Evolutionary conservation across 768 basidiomycete species (phyloP).

Genomic region (Cantharellus anzutake): DNA sequence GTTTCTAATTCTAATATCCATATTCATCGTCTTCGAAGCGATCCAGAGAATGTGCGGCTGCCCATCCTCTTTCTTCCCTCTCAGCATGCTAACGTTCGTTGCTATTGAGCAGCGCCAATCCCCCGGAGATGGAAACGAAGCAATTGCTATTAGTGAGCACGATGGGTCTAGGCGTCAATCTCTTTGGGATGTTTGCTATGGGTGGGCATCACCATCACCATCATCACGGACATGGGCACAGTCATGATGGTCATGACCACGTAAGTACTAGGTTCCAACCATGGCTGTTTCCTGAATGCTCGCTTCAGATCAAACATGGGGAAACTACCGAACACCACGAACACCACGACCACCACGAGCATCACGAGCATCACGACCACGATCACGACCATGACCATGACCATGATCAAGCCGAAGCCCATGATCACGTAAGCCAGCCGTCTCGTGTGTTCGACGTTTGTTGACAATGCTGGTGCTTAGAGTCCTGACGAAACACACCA

Average conservation of each 20-base stretch:
- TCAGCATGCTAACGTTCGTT: background rate
- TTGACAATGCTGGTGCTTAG: constrained; percentile 9
- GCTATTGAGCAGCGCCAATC: constrained; percentile 43
- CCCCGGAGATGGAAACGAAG: constrained; percentile 94
- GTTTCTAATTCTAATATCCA: constrained; percentile 80
- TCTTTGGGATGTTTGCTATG: constrained; percentile 98
- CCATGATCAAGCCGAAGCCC: constrained; percentile 15
- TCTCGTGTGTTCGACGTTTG: background rate
- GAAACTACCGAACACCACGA: constrained; percentile 9
- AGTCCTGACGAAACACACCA: constrained; percentile 9
- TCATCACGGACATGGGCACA: constrained; percentile 6
- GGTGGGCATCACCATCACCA: constrained; percentile 71
- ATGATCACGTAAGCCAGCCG: constrained; percentile 12
- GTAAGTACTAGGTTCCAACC: constrained; percentile 1
- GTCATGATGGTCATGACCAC: constrained; percentile 6
- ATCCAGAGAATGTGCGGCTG: constrained; percentile 68
- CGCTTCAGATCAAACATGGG: background rate
- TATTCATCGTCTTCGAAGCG: constrained; percentile 97
- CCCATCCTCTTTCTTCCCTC: background rate
- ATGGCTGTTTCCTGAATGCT: background rate
- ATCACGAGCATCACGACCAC: constrained; percentile 16
- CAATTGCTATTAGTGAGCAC: constrained; percentile 81
- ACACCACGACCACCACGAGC: constrained; percentile 17
- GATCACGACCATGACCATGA: constrained; percentile 15
- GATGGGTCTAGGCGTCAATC: constrained; percentile 77